phyloP scores from a whole-genome alignment of 2,329 filamentous ascomycete species.

The Exophiala sp. region DNA sequence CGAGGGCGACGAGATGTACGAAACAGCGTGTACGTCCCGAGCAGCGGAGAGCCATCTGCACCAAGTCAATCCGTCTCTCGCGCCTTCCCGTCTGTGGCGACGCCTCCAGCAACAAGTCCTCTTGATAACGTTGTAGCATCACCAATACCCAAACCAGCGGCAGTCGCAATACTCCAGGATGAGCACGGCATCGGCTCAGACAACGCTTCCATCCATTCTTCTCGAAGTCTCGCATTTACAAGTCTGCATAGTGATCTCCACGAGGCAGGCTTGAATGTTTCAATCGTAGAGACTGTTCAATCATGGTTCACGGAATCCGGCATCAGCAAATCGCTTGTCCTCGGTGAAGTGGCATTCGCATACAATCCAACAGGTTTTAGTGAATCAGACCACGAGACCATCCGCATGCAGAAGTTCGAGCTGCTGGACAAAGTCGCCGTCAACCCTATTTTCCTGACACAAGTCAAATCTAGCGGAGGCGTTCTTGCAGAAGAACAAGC shows the following conservation, averaged over 20 bases:
- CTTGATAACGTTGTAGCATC: constrained; percentile 22
- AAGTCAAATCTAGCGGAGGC: constrained; percentile 11
- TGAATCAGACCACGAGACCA: constrained; percentile 54
- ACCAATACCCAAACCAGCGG: constrained; percentile 30
- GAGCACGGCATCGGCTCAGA: constrained; percentile 70
- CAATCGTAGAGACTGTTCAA: constrained; percentile 87
- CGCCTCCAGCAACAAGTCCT: constrained; percentile 35
- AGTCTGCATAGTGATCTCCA: constrained; percentile 78
- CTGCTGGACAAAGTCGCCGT: constrained; percentile 89
- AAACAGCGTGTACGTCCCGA: constrained; percentile 80
- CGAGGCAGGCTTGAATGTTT: constrained; percentile 76
- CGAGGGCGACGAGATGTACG: constrained; percentile 86
- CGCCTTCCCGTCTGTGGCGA: constrained; percentile 26
- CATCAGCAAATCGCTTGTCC: constrained; percentile 68
- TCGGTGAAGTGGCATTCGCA: constrained; percentile 83
- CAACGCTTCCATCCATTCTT: constrained; percentile 85
- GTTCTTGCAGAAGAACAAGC: constrained; percentile 48
- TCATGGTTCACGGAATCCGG: constrained; percentile 74
- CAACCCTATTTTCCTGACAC: constrained; percentile 81
- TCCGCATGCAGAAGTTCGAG: constrained; percentile 83
- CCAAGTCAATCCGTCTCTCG: constrained; percentile 23
- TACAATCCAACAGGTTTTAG: constrained; percentile 59
- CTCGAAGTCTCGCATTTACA: constrained; percentile 66
- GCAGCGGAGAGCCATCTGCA: constrained; percentile 30
- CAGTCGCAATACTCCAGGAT: constrained; percentile 53